A percentile compares a stretch with the other conserved stretches of the same genome.
These are phyloP conservation scores for Sabuloglossum arenarium DNA, from an alignment of 495 filamentous ascomycete genomes.

Conservation along the genomic window DNA sequence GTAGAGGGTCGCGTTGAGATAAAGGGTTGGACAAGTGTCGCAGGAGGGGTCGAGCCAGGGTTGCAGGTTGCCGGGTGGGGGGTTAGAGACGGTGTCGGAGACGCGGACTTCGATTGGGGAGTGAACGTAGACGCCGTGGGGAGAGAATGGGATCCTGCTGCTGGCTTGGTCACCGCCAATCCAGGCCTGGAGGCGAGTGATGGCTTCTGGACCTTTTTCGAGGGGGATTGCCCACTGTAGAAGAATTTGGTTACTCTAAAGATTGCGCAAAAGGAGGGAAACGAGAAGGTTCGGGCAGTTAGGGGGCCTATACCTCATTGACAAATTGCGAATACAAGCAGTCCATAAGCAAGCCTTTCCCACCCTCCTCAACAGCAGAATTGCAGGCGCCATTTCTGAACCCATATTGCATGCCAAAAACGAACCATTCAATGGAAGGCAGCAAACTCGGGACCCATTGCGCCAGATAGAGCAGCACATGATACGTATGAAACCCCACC, in stretches of 20 bases:
- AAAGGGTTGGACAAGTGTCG: slow-evolving; percentile 55
- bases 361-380: slow-evolving; percentile 56
- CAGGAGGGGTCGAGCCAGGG: slow-evolving; percentile 63
- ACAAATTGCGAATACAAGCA: slow-evolving; percentile 93
- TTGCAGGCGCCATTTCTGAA: slow-evolving; percentile 47
- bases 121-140: slow-evolving; percentile 68
- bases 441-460: slow-evolving; percentile 61
- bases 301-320: slow-evolving; percentile 34
- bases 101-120: slow-evolving; percentile 87
- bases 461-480: slow-evolving; percentile 60
- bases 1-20: slow-evolving; percentile 92
- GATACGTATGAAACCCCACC: slow-evolving; percentile 74
- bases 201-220: slow-evolving; percentile 71
- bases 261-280: background rate
- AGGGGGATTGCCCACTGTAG: slow-evolving; percentile 67
- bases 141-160: slow-evolving; percentile 54
- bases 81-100: slow-evolving; percentile 41
- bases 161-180: slow-evolving; percentile 39
- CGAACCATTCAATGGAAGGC: slow-evolving; percentile 78
- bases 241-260: background rate
- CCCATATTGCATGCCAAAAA: slow-evolving; percentile 90
- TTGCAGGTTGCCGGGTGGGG: slow-evolving; percentile 18
- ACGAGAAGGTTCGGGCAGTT: background rate
- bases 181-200: slow-evolving; percentile 68
- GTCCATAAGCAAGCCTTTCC: slow-evolving; percentile 75